A percentile compares a stretch with the other conserved stretches of the same genome.
Evolutionary conservation across 2,329 filamentous ascomycete genomes (phyloP).

Genomic region (Ceratocystis cubensis): DNA sequence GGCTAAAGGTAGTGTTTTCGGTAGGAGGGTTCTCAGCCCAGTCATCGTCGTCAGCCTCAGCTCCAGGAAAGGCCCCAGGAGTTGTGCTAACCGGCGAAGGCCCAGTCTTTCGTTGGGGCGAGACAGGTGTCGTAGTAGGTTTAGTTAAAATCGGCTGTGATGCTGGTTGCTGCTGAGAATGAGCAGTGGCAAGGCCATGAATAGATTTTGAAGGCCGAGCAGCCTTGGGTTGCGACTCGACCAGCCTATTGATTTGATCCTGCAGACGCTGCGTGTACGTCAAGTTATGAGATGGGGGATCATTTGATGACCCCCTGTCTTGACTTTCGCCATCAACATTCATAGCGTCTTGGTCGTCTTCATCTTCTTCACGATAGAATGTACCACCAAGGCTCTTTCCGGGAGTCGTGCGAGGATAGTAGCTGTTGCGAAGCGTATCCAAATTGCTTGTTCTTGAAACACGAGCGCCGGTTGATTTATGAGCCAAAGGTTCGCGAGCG

Average conservation of each 20-base stretch:
- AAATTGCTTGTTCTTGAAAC: constrained; percentile 66
- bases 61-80: constrained; percentile 27
- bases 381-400: constrained; percentile 55
- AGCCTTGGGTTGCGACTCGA: constrained; percentile 42
- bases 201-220: constrained; percentile 39
- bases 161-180: neutral
- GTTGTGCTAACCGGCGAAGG: constrained; percentile 30
- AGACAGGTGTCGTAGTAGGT: constrained; percentile 24
- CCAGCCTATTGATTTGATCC: constrained; percentile 72
- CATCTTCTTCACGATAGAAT: constrained; percentile 37
- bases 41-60: constrained; percentile 33
- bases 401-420: constrained; percentile 59
- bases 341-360: constrained; percentile 35
- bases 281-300: constrained; percentile 51
- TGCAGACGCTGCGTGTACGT: constrained; percentile 89
- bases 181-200: constrained; percentile 27
- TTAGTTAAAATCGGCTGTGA: constrained; percentile 25
- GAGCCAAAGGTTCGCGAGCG: constrained; percentile 74
- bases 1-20: constrained; percentile 5
- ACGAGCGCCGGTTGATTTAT: constrained; percentile 67
- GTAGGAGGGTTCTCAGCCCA: constrained; percentile 45
- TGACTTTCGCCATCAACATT: constrained; percentile 32
- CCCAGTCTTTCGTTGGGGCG: constrained; percentile 24
- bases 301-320: constrained; percentile 27
- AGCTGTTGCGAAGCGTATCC: constrained; percentile 59